These are phyloP conservation scores for Raphanus raphanistrum DNA, from an alignment of 345 rosid genomes.

Conservation along the genomic window DNA sequence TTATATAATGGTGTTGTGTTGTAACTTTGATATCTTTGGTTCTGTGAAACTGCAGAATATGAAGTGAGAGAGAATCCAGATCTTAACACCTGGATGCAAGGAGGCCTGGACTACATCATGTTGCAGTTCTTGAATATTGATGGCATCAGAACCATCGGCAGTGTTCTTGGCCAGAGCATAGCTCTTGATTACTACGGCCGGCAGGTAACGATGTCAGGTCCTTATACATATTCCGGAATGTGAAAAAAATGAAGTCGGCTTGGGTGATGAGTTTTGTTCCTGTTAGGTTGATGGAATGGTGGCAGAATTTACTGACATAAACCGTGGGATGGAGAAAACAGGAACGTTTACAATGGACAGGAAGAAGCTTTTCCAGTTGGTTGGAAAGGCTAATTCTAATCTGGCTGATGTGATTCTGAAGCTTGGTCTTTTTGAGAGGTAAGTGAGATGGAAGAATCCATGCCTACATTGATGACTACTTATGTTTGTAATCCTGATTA, in stretches of 20 bases:
- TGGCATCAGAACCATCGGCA: constrained; percentile 87
- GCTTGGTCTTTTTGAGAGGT: constrained; percentile 99
- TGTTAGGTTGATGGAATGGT: constrained; percentile 95
- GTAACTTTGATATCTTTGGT: not conserved
- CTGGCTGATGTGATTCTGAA: constrained; percentile 95
- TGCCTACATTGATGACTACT: not conserved
- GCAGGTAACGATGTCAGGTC: constrained; percentile 57
- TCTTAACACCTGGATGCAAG: constrained; percentile 82
- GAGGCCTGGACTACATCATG: constrained; percentile 85
- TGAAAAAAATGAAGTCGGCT: not conserved
- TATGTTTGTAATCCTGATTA: constrained; percentile 6
- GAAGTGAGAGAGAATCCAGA: constrained; percentile 89
- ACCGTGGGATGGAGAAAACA: constrained; percentile 90
- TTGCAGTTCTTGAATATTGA: constrained; percentile 84
- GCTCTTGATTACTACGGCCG: constrained; percentile 97
- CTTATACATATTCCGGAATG: constrained; percentile 1
- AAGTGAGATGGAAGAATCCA: constrained; percentile 10
- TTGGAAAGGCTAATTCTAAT: constrained; percentile 92
- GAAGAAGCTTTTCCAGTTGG: constrained; percentile 92
- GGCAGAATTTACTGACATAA: constrained; percentile 95
- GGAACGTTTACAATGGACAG: constrained; percentile 96
- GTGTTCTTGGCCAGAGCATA: constrained; percentile 96
- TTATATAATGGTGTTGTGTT: not conserved
- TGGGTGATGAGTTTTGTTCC: no score
- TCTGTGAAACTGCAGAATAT: constrained; percentile 60